Evolutionary conservation across 768 basidiomycete genomes (phyloP).

Genomic region (Lactarius tabidus): DNA sequence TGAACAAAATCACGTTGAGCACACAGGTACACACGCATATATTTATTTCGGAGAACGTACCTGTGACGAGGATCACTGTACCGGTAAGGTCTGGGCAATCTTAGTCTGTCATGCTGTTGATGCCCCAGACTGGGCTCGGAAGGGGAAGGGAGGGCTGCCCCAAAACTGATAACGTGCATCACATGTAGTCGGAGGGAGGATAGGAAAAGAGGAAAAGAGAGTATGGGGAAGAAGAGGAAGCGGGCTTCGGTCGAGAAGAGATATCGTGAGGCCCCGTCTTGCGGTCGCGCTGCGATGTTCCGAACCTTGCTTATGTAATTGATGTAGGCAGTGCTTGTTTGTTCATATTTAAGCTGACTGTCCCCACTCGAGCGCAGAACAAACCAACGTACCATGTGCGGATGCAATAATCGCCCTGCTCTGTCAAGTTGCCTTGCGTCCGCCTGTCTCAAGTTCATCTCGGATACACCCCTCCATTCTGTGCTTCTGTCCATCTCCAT

Average conservation of each 20-base stretch:
- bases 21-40: constrained; percentile 36
- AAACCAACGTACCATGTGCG: too few species aligned
- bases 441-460: too few species aligned
- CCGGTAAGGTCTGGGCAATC: background rate
- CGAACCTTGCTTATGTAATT: too few species aligned
- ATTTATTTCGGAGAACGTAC: constrained; percentile 38
- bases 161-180: background rate
- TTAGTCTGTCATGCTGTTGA: constrained; percentile 35
- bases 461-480: too few species aligned
- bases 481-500: too few species aligned
- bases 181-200: background rate
- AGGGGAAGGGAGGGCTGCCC: constrained; percentile 41
- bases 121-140: constrained; percentile 41
- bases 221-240: background rate
- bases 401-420: too few species aligned
- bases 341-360: too few species aligned
- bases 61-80: background rate
- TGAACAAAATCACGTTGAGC: background rate
- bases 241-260: background rate
- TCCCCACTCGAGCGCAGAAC: too few species aligned
- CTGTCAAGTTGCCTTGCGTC: too few species aligned
- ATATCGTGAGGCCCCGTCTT: background rate
- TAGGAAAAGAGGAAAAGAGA: background rate
- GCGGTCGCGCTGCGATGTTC: too few species aligned
- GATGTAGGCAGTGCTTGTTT: too few species aligned